A percentile compares a stretch with the other conserved stretches of the same genome.
These are phyloP conservation scores for Ophiostoma triangulosporum DNA, from an alignment of 2,329 filamentous ascomycete genomes.

Conservation along the genomic window DNA sequence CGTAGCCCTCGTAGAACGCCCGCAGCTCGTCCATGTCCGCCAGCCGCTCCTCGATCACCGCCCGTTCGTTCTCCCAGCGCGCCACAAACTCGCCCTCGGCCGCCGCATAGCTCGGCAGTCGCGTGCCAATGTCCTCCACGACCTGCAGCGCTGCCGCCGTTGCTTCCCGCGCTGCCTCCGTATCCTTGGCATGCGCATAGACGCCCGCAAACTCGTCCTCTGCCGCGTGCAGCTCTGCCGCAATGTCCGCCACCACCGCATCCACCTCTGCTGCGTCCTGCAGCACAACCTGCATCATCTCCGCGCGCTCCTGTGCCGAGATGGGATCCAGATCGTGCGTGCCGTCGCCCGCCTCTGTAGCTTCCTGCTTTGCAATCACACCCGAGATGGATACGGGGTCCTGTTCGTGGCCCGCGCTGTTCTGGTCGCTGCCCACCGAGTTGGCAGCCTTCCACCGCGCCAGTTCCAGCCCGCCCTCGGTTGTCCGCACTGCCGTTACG, in stretches of 20 bases:
- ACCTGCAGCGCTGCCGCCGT: slow-evolving; percentile 50
- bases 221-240: slow-evolving; percentile 63
- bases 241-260: slow-evolving; percentile 56
- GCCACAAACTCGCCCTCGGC: slow-evolving; percentile 50
- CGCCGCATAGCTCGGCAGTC: slow-evolving; percentile 50
- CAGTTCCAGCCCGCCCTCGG: slow-evolving; percentile 62
- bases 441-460: slow-evolving; percentile 49
- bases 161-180: slow-evolving; percentile 40
- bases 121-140: slow-evolving; percentile 53
- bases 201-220: slow-evolving; percentile 55
- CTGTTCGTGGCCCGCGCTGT: slow-evolving; percentile 18
- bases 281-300: slow-evolving; percentile 71
- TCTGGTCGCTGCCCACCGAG: slow-evolving; percentile 40
- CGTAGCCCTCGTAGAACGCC: slow-evolving; percentile 78
- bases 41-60: slow-evolving; percentile 53
- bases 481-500: slow-evolving; percentile 79
- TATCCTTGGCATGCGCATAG: slow-evolving; percentile 44
- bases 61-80: slow-evolving; percentile 63
- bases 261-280: slow-evolving; percentile 56
- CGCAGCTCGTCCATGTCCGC: slow-evolving; percentile 64
- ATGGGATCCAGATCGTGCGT: slow-evolving; percentile 45
- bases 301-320: slow-evolving; percentile 58
- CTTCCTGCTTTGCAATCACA: slow-evolving; percentile 42
- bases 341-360: background rate
- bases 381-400: slow-evolving; percentile 47